A percentile compares a stretch with the other conserved stretches of the same genome.
Conservation (phyloP, 805 yeast genomes). For the Barnettozyma botsteinii region DNA sequence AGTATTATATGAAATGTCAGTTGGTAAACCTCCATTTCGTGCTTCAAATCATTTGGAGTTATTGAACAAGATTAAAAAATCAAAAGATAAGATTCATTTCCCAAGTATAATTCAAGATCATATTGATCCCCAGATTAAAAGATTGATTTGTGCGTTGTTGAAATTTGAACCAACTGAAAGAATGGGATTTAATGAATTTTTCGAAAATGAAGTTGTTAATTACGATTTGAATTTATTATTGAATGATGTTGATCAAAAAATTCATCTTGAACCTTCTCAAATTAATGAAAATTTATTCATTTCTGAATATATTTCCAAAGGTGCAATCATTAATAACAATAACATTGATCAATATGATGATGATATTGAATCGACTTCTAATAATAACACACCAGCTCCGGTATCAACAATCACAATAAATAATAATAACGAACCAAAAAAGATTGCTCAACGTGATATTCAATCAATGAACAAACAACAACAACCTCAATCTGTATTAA, state of each 20-base stretch:
- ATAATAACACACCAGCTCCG: conserved; percentile 12
- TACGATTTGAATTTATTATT: conserved; percentile 38
- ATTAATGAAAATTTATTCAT: conserved; percentile 78
- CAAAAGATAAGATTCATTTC: conserved; percentile 72
- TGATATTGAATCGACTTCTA: conserved; percentile 13
- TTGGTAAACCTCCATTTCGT: conserved; percentile 93
- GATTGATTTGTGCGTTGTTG: conserved; percentile 67
- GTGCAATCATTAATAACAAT: conserved; percentile 22
- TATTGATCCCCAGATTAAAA: conserved; percentile 56
- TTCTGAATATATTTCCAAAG: conserved; percentile 62
- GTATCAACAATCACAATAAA: conserved; percentile 8
- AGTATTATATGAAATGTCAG: conserved; percentile 89
- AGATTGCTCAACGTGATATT: conserved; percentile 12
- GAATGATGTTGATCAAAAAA: conserved; percentile 39
- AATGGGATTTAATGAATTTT: conserved; percentile 84
- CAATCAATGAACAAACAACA: conserved; percentile 19
- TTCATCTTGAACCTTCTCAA: conserved; percentile 55
- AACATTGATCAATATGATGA: conserved; percentile 14
- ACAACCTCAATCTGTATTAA: conserved; percentile 5
- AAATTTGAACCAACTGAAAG: conserved; percentile 84
- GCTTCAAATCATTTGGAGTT: conserved; percentile 92
- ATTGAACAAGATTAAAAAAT: conserved; percentile 75
- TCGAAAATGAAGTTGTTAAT: conserved; percentile 61
- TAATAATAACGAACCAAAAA: not conserved
- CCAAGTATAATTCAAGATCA: conserved; percentile 52